Evolutionary conservation across 148 eudicot genomes (phyloP), one percentile per base, ranked within the genome.

Genomic region (Salicornia ramosissima): DNA sequence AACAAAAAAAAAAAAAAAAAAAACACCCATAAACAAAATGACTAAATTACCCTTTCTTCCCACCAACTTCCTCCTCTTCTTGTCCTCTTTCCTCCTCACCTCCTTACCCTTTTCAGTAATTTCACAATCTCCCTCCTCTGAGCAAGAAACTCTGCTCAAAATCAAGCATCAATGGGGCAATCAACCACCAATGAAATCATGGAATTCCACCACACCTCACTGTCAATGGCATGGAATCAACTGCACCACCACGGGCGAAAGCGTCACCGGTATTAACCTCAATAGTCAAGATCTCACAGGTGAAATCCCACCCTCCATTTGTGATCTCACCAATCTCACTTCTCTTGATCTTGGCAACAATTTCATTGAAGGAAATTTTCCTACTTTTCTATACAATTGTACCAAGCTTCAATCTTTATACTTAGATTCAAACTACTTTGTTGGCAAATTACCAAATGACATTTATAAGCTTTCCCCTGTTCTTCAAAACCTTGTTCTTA

Each of bases 221-320:
- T 94, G 99, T 60, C 55, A 30, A 6, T 94, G 97, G 97, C 77
- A 61, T 18, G 96, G 83, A 31, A 77, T 94, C 58, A 18, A 5
- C 2, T 89, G 99, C 82, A n/a, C 46, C 42, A n/a, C 46, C 42
- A 53, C 5, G 5, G 25, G 43, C 64, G 76, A 72, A 65, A 19
- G 71, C 10, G 85, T 88, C 79, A 82, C 86, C 45, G 84, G 75
- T 18, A 49, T 85, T 52, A 6, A 12, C 26, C 71, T 88, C 49
- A n/a, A 0, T 0, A 54, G 65, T 46, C 57, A 50, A 22, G 57
- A 51, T 71, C 69, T 88, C 54, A 31, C 11, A 0, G 62, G 64
- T 3, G 7, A 39, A 51, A 75, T 92, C 61, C 97, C 96, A 7
- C 30, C 77, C 0, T 71, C 83, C 40, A 80, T 93, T 21, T 93